These are phyloP conservation scores for Mycena olivaceomarginata DNA, from an alignment of 768 basidiomycete species.

Conservation along the genomic window DNA sequence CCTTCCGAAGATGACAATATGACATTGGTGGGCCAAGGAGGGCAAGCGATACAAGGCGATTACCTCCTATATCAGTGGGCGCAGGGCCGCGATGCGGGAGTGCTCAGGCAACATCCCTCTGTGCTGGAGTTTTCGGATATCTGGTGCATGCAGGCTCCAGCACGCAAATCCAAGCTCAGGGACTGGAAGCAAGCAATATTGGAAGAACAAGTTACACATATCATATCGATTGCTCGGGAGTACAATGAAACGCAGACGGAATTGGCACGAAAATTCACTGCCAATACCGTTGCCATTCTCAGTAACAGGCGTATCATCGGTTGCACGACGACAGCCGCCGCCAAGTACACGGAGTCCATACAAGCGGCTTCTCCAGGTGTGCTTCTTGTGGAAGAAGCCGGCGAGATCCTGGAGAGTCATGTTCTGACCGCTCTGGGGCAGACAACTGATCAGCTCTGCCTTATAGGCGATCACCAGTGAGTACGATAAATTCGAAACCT, in stretches of 20 bases:
- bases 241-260: slow-evolving; percentile 56
- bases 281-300: slow-evolving; percentile 47
- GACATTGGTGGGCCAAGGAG: slow-evolving; percentile 60
- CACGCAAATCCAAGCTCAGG: slow-evolving; percentile 35
- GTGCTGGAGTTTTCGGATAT: slow-evolving; percentile 51
- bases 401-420: slow-evolving; percentile 84
- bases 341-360: slow-evolving; percentile 60
- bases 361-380: slow-evolving; percentile 68
- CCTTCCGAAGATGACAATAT: slow-evolving; percentile 69
- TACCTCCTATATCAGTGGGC: slow-evolving; percentile 73
- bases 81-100: slow-evolving; percentile 65
- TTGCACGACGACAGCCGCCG: slow-evolving; percentile 81
- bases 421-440: slow-evolving; percentile 77
- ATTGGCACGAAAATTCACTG: slow-evolving; percentile 52
- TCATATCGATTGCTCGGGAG: slow-evolving; percentile 49
- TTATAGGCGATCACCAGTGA: slow-evolving; percentile 86
- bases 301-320: slow-evolving; percentile 57
- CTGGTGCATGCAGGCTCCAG: slow-evolving; percentile 58
- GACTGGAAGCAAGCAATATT: slow-evolving; percentile 56
- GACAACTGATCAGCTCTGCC: slow-evolving; percentile 58
- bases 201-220: slow-evolving; percentile 49
- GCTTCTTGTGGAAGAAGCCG: slow-evolving; percentile 83
- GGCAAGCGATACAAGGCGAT: slow-evolving; percentile 56
- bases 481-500: slow-evolving; percentile 41
- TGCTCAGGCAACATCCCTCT: slow-evolving; percentile 54